A percentile compares a stretch with the other conserved stretches of the same genome.
Evolutionary conservation across 2,329 filamentous ascomycete genomes (phyloP).

Genomic region (Chaetomium sp.): DNA sequence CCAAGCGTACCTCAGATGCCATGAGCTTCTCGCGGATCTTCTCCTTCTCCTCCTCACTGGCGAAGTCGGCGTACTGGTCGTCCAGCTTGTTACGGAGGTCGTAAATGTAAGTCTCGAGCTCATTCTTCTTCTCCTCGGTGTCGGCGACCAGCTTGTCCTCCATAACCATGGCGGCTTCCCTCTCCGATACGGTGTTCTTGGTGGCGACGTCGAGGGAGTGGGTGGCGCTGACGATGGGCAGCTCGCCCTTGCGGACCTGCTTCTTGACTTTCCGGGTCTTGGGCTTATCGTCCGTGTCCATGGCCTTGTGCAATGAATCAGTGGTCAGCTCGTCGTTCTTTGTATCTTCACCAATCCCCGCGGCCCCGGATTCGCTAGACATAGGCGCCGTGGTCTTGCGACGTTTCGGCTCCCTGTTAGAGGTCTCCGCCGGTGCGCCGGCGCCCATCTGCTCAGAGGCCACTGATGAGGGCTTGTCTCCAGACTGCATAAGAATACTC

Average conservation of each 20-base stretch:
- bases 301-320: constrained; percentile 58
- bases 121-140: constrained; percentile 99
- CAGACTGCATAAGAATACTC: constrained; percentile 56
- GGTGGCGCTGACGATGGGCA: constrained; percentile 83
- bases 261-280: constrained; percentile 99
- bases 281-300: constrained; percentile 74
- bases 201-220: constrained; percentile 70
- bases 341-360: constrained; percentile 10
- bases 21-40: constrained; percentile 84
- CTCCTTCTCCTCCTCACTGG: constrained; percentile 88
- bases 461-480: constrained; percentile 15
- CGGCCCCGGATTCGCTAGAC: constrained; percentile 24
- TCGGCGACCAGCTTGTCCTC: constrained; percentile 98
- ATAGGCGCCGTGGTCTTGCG: constrained; percentile 31
- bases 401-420: constrained; percentile 31
- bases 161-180: constrained; percentile 89
- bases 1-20: constrained; percentile 72
- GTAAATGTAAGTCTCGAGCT: constrained; percentile 97
- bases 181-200: constrained; percentile 73
- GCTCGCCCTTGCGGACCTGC: constrained; percentile 95
- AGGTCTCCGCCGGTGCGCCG: constrained; percentile 14
- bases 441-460: constrained; percentile 12
- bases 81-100: constrained; percentile 95
- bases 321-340: constrained; percentile 32
- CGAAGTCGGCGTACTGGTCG: constrained; percentile 85